These are phyloP conservation scores for Talaromyces sp. DNA, from an alignment of 2,329 filamentous ascomycete genomes.

Conservation along the genomic window DNA sequence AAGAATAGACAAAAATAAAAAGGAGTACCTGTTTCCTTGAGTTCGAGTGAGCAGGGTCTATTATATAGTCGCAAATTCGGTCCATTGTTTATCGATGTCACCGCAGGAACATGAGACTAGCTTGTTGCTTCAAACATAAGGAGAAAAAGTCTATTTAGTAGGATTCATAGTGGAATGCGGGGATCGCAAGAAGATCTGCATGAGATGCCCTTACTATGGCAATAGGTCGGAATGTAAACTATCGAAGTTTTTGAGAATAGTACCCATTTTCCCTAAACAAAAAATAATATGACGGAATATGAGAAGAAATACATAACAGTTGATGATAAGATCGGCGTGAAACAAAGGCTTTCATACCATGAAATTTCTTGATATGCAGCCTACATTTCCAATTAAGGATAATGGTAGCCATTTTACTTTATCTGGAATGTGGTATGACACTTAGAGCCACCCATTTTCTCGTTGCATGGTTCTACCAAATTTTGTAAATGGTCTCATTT, in stretches of 20 bases:
- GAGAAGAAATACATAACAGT: background rate
- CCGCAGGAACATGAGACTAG: background rate
- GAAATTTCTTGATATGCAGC: background rate
- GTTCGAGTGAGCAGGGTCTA: background rate
- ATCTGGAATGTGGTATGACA: background rate
- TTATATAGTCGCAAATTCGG: background rate
- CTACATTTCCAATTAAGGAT: background rate
- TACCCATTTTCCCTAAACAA: background rate
- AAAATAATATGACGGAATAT: background rate
- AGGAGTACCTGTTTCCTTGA: background rate
- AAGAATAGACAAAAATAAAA: background rate
- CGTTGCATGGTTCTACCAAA: background rate
- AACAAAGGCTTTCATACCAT: background rate
- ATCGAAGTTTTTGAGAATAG: background rate
- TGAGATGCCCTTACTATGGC: background rate
- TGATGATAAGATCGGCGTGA: background rate
- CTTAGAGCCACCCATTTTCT: background rate
- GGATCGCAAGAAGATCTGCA: background rate
- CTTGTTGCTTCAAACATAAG: background rate
- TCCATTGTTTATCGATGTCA: background rate
- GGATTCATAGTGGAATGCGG: background rate
- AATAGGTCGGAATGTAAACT: background rate
- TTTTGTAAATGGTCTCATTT: background rate
- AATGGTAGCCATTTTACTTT: background rate
- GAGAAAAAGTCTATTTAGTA: background rate